Conservation (phyloP, 805 yeast genomes). For the Starmerella roubikii region DNA sequence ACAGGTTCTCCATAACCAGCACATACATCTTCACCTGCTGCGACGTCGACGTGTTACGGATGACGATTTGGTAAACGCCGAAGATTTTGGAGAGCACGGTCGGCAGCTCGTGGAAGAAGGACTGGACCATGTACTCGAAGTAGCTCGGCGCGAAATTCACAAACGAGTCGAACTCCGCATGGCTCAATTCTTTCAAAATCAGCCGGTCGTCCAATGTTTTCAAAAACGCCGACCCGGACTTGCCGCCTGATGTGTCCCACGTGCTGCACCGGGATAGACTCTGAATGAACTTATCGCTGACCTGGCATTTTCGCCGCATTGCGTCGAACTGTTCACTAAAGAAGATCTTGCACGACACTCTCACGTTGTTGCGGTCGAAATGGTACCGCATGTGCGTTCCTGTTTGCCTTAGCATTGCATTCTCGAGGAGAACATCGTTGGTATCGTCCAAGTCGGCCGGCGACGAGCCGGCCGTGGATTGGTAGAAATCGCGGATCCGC, state of each 20-base stretch:
- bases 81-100: constrained; percentile 88
- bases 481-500: constrained; percentile 36
- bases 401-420: constrained; percentile 60
- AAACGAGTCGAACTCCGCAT: constrained; percentile 82
- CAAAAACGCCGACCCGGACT: constrained; percentile 86
- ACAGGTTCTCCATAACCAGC: constrained; percentile 88
- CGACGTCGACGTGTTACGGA: constrained; percentile 63
- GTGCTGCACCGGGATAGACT: constrained; percentile 85
- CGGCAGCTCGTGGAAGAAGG: constrained; percentile 85
- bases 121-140: constrained; percentile 90
- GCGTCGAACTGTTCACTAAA: constrained; percentile 97
- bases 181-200: constrained; percentile 77
- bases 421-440: constrained; percentile 35
- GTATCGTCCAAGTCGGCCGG: constrained; percentile 1
- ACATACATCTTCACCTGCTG: constrained; percentile 69
- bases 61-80: constrained; percentile 90
- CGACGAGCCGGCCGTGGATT: background rate
- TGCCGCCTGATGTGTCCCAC: constrained; percentile 95
- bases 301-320: constrained; percentile 69
- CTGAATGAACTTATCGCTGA: constrained; percentile 61
- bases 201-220: constrained; percentile 85
- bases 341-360: constrained; percentile 81
- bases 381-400: constrained; percentile 88
- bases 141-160: constrained; percentile 92
- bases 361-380: constrained; percentile 71